Base-by-base conservation (phyloP, 306 rosid species). In the Corylus avellana region DNA sequence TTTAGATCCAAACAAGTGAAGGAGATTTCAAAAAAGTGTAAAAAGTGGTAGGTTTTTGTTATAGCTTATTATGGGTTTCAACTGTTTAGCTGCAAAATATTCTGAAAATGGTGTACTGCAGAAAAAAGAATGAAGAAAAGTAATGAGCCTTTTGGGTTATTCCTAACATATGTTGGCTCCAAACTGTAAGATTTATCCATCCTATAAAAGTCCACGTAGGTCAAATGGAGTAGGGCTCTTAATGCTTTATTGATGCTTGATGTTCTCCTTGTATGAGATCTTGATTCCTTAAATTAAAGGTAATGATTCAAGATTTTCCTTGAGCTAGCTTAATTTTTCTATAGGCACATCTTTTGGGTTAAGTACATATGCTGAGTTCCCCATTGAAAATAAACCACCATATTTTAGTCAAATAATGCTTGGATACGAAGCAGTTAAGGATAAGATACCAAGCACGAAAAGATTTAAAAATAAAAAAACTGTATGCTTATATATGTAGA, bases 1-100 rank as follows among this genome's bases (percentile, higher is more conserved):
- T 42, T 61, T n/a, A 55, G 76, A 64, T 27, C 53, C 55, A 72
- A 83, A 70, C 27, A 59, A 10, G 86, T 46, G 74, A 57, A 77
- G 58, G 61, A 66, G n/a, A 20, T 20, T 55, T 81, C 47, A 80
- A 56, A 80, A 80, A 71, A 87, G 89, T 91, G 90, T 88, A 90
- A 84, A 90, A 85, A 90, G 82, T 89, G 83, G 74, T 89, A 85
- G 93, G 85, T 49, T 77, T 72, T 85, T 70, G 88, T 76, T 71
- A 78, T 79, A 76, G 84, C 80, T 54, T 46, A 7, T 64, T 63
- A 55, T 74, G 73, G 75, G 17, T 56, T 61, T 59, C 37, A 62
- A 42, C 42, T 46, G 46, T 27, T 12, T 79, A 39, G 81, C 81
- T 44, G 51, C 37, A 67, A 75, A 48, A 76, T 79, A 72, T 72